Base-by-base conservation (phyloP, 2,329 filamentous ascomycete genomes). In the Trichoderma koningiopsis region DNA sequence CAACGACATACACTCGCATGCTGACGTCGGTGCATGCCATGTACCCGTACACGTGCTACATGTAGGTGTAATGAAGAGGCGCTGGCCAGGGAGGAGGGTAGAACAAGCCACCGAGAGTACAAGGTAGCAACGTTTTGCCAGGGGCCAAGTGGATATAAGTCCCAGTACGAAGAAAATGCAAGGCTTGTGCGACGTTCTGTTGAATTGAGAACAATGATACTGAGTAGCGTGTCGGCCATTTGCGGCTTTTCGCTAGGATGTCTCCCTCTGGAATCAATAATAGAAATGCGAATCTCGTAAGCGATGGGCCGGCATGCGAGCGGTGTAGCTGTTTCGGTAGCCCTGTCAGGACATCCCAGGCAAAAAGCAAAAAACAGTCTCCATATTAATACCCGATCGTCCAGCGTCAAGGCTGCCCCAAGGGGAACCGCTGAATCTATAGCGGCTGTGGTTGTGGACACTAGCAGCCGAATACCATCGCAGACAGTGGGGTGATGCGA, bases 351-450 rank as follows among this genome's bases (percentile, higher is more conserved):
- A 59, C 58, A 66, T 66, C 63, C 63, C 63, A 66, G 63, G 14
- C 63, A 66, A 66, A 35, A 57, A n/a, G 55, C 60, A 24, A 60
- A 69, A 27, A 19, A 56, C 27, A 62, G 56, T 49, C 53, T 16
- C 68, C 65, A 66, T 58, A 33, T 49, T 49, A 59, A 37, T 69
- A 64, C 61, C 57, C 53, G 53, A 65, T 69, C 55, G 56, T 57
- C 63, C 61, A 65, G 63, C 55, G n/a, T 67, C 68, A 69, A 59
- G 61, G 56, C 53, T 69, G 61, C 68, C 68, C 63, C 68, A 60
- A 69, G 53, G 56, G 68, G 68, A 69, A 59, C 43, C 68, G 62
- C 59, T 58, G 53, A 63, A 69, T 62, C 59, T 63, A 56, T 62
- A 63, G 67, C 67, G 59, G 67, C 67, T 64, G 67, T 52, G 59